phyloP scores from a whole-genome alignment of 2,329 filamentous ascomycete genomes.

The Cladosporium sp. region DNA sequence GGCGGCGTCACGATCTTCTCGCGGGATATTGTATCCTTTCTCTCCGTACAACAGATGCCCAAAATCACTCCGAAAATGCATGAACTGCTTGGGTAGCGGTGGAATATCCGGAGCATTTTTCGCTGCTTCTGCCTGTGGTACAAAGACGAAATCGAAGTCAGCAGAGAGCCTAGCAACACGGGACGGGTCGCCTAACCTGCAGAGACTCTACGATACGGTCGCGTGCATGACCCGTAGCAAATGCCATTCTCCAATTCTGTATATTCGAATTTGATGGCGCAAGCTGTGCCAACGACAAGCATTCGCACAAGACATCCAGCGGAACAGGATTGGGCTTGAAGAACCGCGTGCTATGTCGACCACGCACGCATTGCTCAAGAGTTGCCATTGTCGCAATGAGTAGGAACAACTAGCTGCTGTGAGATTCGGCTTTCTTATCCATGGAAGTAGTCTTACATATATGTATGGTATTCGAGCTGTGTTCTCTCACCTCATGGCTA shows the following conservation, averaged over 20 bases:
- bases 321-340: constrained; percentile 20
- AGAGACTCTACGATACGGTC: constrained; percentile 26
- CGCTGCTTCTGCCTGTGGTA: constrained; percentile 14
- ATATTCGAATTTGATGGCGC: constrained; percentile 29
- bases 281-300: constrained; percentile 25
- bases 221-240: constrained; percentile 18
- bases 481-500: neutral
- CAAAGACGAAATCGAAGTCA: neutral
- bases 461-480: neutral
- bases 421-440: neutral
- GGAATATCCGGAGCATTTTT: constrained; percentile 23
- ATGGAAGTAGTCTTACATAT: neutral
- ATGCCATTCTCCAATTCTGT: constrained; percentile 27
- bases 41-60: constrained; percentile 30
- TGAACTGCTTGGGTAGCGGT: constrained; percentile 26
- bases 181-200: neutral
- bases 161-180: neutral
- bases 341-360: neutral
- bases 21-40: constrained; percentile 28
- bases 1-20: constrained; percentile 22
- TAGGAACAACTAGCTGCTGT: neutral
- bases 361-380: constrained; percentile 6
- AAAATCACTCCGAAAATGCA: constrained; percentile 29
- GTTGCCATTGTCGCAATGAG: neutral
- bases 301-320: constrained; percentile 19